Base-by-base conservation (phyloP, 768 basidiomycete species). In the Rhodotorula toruloides region DNA sequence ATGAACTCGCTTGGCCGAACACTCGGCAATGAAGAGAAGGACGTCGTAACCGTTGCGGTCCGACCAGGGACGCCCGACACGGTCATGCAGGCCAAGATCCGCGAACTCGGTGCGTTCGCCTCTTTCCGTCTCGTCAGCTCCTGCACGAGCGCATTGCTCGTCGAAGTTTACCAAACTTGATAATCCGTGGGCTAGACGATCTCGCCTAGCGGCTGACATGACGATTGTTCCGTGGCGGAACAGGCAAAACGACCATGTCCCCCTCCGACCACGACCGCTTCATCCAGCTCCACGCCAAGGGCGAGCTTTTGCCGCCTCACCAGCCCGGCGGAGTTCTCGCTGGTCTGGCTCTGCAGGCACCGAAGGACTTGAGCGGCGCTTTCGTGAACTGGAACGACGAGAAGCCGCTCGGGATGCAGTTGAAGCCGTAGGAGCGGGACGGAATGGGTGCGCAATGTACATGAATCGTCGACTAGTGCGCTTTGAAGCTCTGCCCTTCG, bases 61-160 rank as follows among this genome's bases (percentile, higher is more conserved):
- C 84, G 91, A 7, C 93, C 93, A 1, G 93, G 93, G 21, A 86
- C 86, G 78, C 90, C 96, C 34, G 86, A 93, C 67, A 93, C 91
- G 13, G 79, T 78, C 34, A 91, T 90, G 76, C 71, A 72, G 44
- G 27, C 34, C 8, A 61, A 39, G 17, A 72, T 72, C 42, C 44
- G 77, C 12, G 72, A 71, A 0, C 67, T 68, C 11, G 76, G 76
- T 47, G 10, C 43, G 59, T n/a, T n/a, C 32, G 17, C 22, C 21
- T 43, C 31, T 3, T 27, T 19, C 42, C 34, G 4, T n/a, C n/a
- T 37, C 25, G 4, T 22, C 12, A 44, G 19, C 52, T 43, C 29
- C 32, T 48, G 13, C 37, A 16, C 46, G n/a, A n/a, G n/a, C n/a
- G n/a, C n/a, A n/a, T n/a, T n/a, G n/a, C n/a, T n/a, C n/a, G n/a